A percentile compares a stretch with the other conserved stretches of the same genome.
phyloP scores from a whole-genome alignment of 106 monocot species.

The Phalaenopsis equestris region DNA sequence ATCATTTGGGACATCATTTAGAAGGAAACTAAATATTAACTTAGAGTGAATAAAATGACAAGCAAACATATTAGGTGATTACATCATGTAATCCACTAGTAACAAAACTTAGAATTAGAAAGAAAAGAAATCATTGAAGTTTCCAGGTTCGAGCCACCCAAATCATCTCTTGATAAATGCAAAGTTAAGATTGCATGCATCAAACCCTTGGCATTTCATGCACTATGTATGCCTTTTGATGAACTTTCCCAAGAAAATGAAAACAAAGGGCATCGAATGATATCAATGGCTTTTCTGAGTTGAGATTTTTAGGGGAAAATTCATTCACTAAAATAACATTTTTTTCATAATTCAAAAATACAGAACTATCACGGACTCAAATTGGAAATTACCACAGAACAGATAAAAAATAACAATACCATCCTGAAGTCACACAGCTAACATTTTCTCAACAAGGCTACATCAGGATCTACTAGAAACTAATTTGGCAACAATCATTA shows the following conservation, averaged over 20 bases:
- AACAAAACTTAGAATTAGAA: not conserved
- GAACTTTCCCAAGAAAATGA: not conserved
- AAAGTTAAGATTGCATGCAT: too few relatives aligned
- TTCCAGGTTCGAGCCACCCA: not conserved
- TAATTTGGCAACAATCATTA: not conserved
- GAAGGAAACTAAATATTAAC: not conserved
- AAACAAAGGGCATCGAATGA: not conserved
- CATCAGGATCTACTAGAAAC: not conserved
- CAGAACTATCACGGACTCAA: not conserved
- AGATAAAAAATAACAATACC: not conserved
- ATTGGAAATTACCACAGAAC: not conserved
- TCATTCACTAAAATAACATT: not conserved
- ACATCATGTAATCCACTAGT: not conserved
- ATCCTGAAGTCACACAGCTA: not conserved
- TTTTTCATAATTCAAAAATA: not conserved
- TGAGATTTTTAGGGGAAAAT: not conserved
- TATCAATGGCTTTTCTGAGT: not conserved
- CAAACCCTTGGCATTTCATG: not conserved
- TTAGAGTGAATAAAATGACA: not conserved
- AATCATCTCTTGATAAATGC: not conserved
- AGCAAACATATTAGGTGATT: not conserved
- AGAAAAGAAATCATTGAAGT: not conserved
- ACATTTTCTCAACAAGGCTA: not conserved
- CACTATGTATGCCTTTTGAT: not conserved
- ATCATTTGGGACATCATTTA: conserved; percentile 8